Evolutionary conservation across 148 eudicot genomes (phyloP), one percentile per base, ranked within the genome.

Genomic region (Salicornia ramosissima): DNA sequence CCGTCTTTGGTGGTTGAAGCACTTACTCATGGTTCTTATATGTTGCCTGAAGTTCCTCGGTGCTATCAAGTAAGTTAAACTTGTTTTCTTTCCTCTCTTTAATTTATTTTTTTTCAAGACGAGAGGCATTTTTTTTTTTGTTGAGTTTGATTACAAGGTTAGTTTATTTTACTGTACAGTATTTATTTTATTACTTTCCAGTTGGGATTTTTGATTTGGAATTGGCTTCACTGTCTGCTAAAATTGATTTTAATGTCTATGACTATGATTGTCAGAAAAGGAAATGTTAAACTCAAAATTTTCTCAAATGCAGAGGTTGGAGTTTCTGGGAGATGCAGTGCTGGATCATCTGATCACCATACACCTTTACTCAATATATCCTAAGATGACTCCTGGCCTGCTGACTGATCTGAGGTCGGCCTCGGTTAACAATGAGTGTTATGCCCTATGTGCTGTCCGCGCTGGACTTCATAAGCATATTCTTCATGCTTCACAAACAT

Each of bases 321-420:
- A 93, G 69, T 93, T 85, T 80, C 92, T 93, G 42, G 98, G 98
- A 40, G 98, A 93, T 64, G 74, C 96, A 0, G 90, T 90, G 40
- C 72, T 93, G 67, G 98, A 93, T 66, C 86, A 85, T 72, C 52
- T 90, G 5, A 84, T 93, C 42, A 93, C 98, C 2, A 10, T 79
- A 34, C 84, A 93, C 50, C 74, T 93, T 10, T 88, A 84, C 66
- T 14, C 39, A 2, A 80, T 80, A 76, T 73, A 93, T 65, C 96
- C 92, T 10, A 86, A 87, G 49, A 62, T 90, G 69, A 83, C 98
- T 19, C 98, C 98, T 26, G 95, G 96, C 1, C 69, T 85, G 30
- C 73, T 93, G 36, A 93, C 98, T 19, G 95, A 90, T 74, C 78
- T 93, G 29, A 85, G 98, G 68, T 93, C 98, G 0, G 95, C 96